These are phyloP conservation scores for Penicillium aurantiogriseum DNA, from an alignment of 2,329 filamentous ascomycete genomes.

Conservation along the genomic window DNA sequence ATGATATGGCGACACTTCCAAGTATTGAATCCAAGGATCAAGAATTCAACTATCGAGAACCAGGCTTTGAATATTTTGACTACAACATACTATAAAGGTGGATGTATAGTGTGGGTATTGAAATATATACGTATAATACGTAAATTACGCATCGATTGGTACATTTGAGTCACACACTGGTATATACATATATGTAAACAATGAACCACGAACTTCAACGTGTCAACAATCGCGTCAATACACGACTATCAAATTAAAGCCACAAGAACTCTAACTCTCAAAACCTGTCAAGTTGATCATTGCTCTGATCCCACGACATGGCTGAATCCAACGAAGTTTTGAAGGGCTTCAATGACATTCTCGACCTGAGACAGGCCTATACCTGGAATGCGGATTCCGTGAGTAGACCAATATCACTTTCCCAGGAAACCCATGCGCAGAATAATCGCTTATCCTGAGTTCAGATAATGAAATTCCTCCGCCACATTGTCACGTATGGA, in stretches of 20 bases:
- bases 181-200: too few species aligned
- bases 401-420: background rate
- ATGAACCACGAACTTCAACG: background rate
- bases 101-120: background rate
- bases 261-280: background rate
- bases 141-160: background rate
- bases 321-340: background rate
- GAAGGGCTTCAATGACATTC: background rate
- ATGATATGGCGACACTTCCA: too few species aligned
- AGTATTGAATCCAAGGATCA: too few species aligned
- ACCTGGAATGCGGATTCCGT: background rate
- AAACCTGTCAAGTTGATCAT: background rate
- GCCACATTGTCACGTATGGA: background rate
- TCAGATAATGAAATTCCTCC: background rate
- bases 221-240: background rate
- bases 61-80: too few species aligned
- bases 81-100: background rate
- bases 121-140: background rate
- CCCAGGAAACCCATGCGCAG: background rate
- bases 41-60: too few species aligned
- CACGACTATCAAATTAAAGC: background rate
- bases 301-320: background rate
- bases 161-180: background rate
- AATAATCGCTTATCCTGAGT: background rate
- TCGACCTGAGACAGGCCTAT: background rate